Percentiles rank a stretch among this genome's conserved stretches.
Evolutionary conservation across 345 rosid species (phyloP).

Genomic region (Moricandia moricandioides): DNA sequence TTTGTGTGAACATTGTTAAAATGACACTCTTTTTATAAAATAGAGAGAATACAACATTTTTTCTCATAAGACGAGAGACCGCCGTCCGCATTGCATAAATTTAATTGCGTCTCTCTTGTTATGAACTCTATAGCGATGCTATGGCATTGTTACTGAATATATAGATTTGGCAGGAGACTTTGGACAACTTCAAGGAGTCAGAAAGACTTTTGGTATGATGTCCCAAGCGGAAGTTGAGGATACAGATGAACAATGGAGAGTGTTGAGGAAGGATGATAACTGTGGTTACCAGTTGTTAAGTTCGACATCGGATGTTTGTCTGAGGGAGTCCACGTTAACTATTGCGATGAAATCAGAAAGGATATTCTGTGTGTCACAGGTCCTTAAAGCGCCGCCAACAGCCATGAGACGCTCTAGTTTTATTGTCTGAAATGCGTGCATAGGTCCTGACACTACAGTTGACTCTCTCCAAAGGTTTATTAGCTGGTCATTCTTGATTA

Average conservation of each 20-base stretch:
- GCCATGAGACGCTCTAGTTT: conserved; percentile 82
- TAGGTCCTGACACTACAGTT: conserved; percentile 83
- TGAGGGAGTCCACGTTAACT: conserved; percentile 52
- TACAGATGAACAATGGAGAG: conserved; percentile 45
- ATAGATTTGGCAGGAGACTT: conserved; percentile 51
- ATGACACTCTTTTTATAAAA: no score
- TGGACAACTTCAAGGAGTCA: conserved; percentile 69
- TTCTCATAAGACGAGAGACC: no score
- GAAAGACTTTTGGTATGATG: conserved; percentile 91
- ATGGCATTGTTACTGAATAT: conserved; percentile 12
- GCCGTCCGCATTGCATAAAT: neutral
- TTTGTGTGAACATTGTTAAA: no score
- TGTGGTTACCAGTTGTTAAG: conserved; percentile 90
- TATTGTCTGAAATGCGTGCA: conserved; percentile 79
- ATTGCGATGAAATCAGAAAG: conserved; percentile 73
- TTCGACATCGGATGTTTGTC: conserved; percentile 65
- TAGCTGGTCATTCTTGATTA: neutral
- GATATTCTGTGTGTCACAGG: conserved; percentile 81
- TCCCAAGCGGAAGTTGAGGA: conserved; percentile 50
- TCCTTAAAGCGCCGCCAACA: conserved; percentile 84
- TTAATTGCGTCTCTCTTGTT: neutral
- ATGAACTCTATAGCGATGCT: neutral
- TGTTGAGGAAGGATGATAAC: conserved; percentile 53
- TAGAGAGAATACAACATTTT: no score
- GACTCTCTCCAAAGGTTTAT: conserved; percentile 84